A percentile compares a stretch with the other conserved stretches of the same genome.
These are phyloP conservation scores for Botrytis pseudocinerea DNA, from an alignment of 2,329 filamentous ascomycete genomes.

Conservation along the genomic window DNA sequence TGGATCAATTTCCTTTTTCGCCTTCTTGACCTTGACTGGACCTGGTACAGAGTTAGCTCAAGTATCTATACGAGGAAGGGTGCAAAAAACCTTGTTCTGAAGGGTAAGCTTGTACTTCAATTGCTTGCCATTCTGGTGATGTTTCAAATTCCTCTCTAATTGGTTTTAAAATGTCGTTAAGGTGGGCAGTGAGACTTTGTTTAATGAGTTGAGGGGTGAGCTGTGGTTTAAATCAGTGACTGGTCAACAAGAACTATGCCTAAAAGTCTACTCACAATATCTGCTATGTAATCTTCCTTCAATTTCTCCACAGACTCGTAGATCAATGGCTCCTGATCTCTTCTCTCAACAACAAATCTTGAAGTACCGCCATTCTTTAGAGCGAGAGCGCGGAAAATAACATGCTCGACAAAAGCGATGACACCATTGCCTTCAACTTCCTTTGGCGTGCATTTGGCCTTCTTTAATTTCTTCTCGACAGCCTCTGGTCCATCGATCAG, in stretches of 20 bases:
- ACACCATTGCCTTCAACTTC: constrained; percentile 55
- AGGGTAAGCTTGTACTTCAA: constrained; percentile 80
- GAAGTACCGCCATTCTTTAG: constrained; percentile 53
- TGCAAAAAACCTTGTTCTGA: constrained; percentile 56
- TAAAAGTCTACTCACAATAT: constrained; percentile 4
- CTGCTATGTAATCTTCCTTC: constrained; percentile 21
- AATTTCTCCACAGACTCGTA: constrained; percentile 19
- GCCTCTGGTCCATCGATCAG: constrained; percentile 17
- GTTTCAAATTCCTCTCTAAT: constrained; percentile 73
- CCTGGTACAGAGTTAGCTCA: neutral
- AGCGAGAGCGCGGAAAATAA: constrained; percentile 73
- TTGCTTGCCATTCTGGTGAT: constrained; percentile 76
- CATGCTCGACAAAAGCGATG: constrained; percentile 72
- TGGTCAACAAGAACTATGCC: neutral
- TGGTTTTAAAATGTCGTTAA: constrained; percentile 73
- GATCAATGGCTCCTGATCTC: constrained; percentile 20
- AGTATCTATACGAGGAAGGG: neutral
- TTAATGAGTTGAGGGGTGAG: constrained; percentile 87
- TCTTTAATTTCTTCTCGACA: constrained; percentile 24
- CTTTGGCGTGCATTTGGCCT: constrained; percentile 22
- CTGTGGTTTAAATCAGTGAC: constrained; percentile 42
- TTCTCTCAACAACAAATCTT: constrained; percentile 52
- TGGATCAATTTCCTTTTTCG: constrained; percentile 59
- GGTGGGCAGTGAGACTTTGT: constrained; percentile 72
- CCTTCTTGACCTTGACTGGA: constrained; percentile 67